Evolutionary conservation across 2,329 filamentous ascomycete genomes (phyloP).

Genomic region (Endocalyx cinctus): DNA sequence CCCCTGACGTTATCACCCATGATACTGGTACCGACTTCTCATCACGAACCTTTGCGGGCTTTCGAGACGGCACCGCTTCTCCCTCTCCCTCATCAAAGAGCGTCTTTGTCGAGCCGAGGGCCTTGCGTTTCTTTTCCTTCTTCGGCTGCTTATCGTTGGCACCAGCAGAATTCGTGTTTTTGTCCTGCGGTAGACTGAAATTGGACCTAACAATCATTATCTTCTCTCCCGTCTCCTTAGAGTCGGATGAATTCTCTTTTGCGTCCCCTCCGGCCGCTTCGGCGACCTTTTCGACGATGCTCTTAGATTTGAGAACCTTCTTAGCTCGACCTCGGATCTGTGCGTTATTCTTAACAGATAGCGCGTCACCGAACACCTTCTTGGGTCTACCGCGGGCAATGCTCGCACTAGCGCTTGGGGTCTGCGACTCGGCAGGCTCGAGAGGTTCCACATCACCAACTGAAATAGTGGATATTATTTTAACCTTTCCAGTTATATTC

Average conservation of each 20-base stretch:
- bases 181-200: slow-evolving; percentile 19
- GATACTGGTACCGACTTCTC: too few relatives aligned
- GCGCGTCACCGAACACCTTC: slow-evolving; percentile 41
- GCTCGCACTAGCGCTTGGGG: slow-evolving; percentile 29
- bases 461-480: slow-evolving; percentile 7
- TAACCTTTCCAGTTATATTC: slow-evolving; percentile 7
- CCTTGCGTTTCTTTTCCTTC: slow-evolving; percentile 72
- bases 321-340: slow-evolving; percentile 15
- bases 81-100: slow-evolving; percentile 67
- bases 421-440: slow-evolving; percentile 16
- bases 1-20: too few relatives aligned
- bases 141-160: slow-evolving; percentile 34
- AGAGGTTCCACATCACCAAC: slow-evolving; percentile 9
- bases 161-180: slow-evolving; percentile 16
- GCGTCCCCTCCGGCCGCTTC: slow-evolving; percentile 27
- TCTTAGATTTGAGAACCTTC: slow-evolving; percentile 30
- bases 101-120: slow-evolving; percentile 61
- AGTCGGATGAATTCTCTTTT: slow-evolving; percentile 9
- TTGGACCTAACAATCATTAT: slow-evolving; percentile 28
- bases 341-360: slow-evolving; percentile 42
- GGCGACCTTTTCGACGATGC: slow-evolving; percentile 21
- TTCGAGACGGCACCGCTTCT: slow-evolving; percentile 31
- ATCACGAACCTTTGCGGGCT: slow-evolving; percentile 25
- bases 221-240: slow-evolving; percentile 20
- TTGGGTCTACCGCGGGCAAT: slow-evolving; percentile 43